Base-by-base conservation (phyloP, 768 basidiomycete species). In the Suillus americanus region DNA sequence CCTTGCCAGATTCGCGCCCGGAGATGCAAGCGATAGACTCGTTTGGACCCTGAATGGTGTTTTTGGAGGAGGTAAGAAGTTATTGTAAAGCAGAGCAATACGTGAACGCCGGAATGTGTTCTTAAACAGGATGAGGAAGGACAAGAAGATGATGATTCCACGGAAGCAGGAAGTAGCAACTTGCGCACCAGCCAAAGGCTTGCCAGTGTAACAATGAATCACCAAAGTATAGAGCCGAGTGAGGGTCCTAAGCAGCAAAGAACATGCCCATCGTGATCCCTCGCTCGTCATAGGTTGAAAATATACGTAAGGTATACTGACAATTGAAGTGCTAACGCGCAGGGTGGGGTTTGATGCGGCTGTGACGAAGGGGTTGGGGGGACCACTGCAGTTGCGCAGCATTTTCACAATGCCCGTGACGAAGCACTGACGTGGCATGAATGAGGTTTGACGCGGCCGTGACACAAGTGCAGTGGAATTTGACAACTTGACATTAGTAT, bases 231-330 rank as follows among this genome's bases (percentile, higher is more conserved):
- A 5, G 90, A 89, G 0, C 90, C 91, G 3, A 91, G 67, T n/a
- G 84, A 82, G 14, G 87, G 86, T 3, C 92, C 92, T 28, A 95
- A 83, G 92, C 88, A 13, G 87, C 86, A 68, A 90, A 94, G 75
- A 88, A 94, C 8, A 92, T 79, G 0, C 93, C 93, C 84, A 94
- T 89, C 82, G 85, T 89, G 23, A 82, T 85, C 5, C 92, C 92
- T 60, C 92, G 81, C 30, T 30, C 30, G n/a, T n/a, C n/a, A n/a
- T n/a, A n/a, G n/a, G n/a, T n/a, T n/a, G n/a, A n/a, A n/a, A n/a
- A n/a, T n/a, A n/a, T n/a, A n/a, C n/a, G n/a, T n/a, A n/a, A n/a
- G n/a, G n/a, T n/a, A n/a, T n/a, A n/a, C n/a, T n/a, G n/a, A n/a
- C n/a, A n/a, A n/a, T n/a, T n/a, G n/a, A n/a, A n/a, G n/a, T n/a